Evolutionary conservation across 495 filamentous ascomycete species (phyloP).

Genomic region (Aspergillus bertholletiae): DNA sequence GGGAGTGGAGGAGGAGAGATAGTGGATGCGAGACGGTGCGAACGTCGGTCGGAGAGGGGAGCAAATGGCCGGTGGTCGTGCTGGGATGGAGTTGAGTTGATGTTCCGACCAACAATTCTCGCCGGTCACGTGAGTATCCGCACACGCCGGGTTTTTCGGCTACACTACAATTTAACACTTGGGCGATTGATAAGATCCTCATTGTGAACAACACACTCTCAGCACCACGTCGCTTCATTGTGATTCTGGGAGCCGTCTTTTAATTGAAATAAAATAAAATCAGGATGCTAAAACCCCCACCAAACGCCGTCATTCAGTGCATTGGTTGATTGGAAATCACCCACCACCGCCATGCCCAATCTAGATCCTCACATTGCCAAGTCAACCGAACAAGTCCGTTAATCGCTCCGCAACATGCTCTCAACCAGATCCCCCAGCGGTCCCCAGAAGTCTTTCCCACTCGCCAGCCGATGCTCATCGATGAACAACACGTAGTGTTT

Average conservation of each 20-base stretch:
- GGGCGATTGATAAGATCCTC: no score
- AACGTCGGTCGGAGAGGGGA: slow-evolving; percentile 23
- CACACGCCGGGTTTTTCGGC: slow-evolving; percentile 25
- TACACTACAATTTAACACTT: neutral
- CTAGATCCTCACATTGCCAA: neutral
- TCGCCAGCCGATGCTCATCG: slow-evolving; percentile 84
- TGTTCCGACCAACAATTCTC: slow-evolving; percentile 40
- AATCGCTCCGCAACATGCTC: slow-evolving; percentile 94
- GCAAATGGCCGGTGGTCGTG: slow-evolving; percentile 10
- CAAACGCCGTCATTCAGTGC: slow-evolving; percentile 25
- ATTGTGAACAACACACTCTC: no score
- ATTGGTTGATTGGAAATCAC: neutral
- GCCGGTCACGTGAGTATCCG: slow-evolving; percentile 38
- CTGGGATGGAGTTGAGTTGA: slow-evolving; percentile 25
- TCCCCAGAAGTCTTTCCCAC: slow-evolving; percentile 95
- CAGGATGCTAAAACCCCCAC: slow-evolving; percentile 14
- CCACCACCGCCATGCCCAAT: neutral
- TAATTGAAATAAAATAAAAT: neutral
- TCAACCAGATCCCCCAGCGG: slow-evolving; percentile 96
- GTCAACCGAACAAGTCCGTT: slow-evolving; percentile 12
- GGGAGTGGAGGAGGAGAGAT: slow-evolving; percentile 2
- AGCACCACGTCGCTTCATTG: no score
- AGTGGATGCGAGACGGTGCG: slow-evolving; percentile 26
- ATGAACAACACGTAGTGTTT: slow-evolving; percentile 99
- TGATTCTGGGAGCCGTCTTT: no score